A percentile compares a stretch with the other conserved stretches of the same genome.
These are phyloP conservation scores for Fusarium sp. DNA, from an alignment of 2,329 filamentous ascomycete genomes.

Conservation along the genomic window DNA sequence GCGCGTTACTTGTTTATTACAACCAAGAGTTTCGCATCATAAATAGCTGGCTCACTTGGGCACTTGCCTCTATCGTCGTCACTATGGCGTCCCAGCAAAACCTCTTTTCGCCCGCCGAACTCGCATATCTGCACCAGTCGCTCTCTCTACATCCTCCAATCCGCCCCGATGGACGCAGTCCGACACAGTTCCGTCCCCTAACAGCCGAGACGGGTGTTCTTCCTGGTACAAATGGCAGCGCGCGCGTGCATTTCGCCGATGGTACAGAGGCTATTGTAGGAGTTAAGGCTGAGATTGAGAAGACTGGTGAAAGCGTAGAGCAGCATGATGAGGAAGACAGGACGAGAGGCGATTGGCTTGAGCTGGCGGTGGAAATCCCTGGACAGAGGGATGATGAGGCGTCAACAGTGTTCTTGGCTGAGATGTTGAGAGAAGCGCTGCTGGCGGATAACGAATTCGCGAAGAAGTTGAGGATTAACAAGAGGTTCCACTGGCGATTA, in stretches of 20 bases:
- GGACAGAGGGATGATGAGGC: constrained; percentile 92
- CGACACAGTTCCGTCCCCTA: constrained; percentile 90
- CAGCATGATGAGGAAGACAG: constrained; percentile 54
- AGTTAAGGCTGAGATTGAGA: constrained; percentile 94
- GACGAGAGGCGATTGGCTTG: constrained; percentile 80
- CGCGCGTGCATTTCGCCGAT: constrained; percentile 92
- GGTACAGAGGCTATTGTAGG: constrained; percentile 97
- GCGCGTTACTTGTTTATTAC: background rate
- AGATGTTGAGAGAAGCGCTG: constrained; percentile 90
- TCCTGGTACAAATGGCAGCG: constrained; percentile 90
- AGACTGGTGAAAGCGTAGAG: constrained; percentile 63
- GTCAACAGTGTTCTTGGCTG: constrained; percentile 85
- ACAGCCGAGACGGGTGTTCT: constrained; percentile 92
- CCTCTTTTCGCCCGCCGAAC: constrained; percentile 92
- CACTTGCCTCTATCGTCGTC: background rate
- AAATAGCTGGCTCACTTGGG: constrained; percentile 2
- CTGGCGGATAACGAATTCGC: constrained; percentile 78
- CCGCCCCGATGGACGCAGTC: constrained; percentile 85
- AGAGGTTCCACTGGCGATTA: constrained; percentile 94
- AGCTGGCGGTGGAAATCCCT: constrained; percentile 91
- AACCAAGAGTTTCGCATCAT: background rate
- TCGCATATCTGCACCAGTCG: constrained; percentile 92
- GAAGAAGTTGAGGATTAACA: constrained; percentile 86
- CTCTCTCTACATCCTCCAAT: constrained; percentile 86
- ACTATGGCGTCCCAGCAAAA: constrained; percentile 77